phyloP scores from a whole-genome alignment of 768 basidiomycete species.

The Cyathus striatus region DNA sequence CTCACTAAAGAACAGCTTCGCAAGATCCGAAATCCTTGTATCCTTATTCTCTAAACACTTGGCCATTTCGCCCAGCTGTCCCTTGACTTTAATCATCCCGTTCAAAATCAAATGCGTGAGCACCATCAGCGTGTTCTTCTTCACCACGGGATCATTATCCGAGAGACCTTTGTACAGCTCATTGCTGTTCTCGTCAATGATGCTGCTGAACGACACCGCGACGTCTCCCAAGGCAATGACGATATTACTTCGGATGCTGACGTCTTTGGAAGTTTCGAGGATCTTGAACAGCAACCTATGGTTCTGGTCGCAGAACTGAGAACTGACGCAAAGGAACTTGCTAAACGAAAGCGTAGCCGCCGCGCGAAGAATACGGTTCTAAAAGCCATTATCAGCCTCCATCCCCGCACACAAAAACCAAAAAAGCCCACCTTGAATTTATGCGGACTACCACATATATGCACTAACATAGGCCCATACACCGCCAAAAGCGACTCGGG shows the following conservation, averaged over 20 bases:
- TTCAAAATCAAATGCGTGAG: slow-evolving; percentile 94
- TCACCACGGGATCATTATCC: slow-evolving; percentile 82
- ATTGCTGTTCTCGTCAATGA: slow-evolving; percentile 96
- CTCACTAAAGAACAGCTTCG: slow-evolving; percentile 97
- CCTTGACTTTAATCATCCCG: slow-evolving; percentile 99
- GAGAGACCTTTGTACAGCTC: slow-evolving; percentile 92
- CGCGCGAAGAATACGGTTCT: slow-evolving; percentile 86
- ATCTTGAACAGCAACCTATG: slow-evolving; percentile 90
- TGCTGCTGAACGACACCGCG: slow-evolving; percentile 94
- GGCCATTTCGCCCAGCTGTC: slow-evolving; percentile 99
- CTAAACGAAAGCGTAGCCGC: slow-evolving; percentile 86
- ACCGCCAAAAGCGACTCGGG: slow-evolving; percentile 73
- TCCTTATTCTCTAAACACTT: slow-evolving; percentile 96
- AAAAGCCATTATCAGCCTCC: background rate
- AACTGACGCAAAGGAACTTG: slow-evolving; percentile 95
- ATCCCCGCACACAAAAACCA: background rate
- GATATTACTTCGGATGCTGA: slow-evolving; percentile 90
- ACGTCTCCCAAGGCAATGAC: slow-evolving; percentile 98
- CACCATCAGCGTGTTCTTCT: slow-evolving; percentile 99
- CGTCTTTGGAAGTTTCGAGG: slow-evolving; percentile 85
- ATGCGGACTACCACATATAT: slow-evolving; percentile 86
- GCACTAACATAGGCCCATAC: slow-evolving; percentile 87
- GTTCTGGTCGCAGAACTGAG: slow-evolving; percentile 88
- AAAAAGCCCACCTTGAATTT: slow-evolving; percentile 87
- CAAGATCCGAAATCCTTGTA: slow-evolving; percentile 81